phyloP scores from a whole-genome alignment of 495 filamentous ascomycete species.

The Sphaerosporella brunnea region DNA sequence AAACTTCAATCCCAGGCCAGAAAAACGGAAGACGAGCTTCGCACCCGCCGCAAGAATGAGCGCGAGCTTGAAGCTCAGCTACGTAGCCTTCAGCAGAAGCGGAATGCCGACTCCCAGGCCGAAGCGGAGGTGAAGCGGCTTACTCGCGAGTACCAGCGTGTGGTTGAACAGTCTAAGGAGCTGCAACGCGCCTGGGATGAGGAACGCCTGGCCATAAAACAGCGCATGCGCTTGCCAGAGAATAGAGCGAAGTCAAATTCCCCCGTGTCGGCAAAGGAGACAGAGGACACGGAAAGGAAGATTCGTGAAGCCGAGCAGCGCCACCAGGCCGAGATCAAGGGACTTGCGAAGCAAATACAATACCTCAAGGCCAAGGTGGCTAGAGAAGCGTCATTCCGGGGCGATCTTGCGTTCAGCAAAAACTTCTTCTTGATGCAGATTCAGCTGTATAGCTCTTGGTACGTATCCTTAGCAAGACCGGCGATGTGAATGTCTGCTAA shows the following conservation, averaged over 20 bases:
- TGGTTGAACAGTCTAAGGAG: constrained; percentile 34
- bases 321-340: constrained; percentile 65
- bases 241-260: constrained; percentile 16
- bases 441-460: constrained; percentile 70
- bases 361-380: constrained; percentile 65
- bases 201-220: constrained; percentile 31
- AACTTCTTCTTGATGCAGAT: constrained; percentile 61
- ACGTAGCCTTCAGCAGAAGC: constrained; percentile 39
- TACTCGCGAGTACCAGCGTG: constrained; percentile 36
- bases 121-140: constrained; percentile 38
- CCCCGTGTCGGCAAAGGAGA: constrained; percentile 27
- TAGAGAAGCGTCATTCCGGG: constrained; percentile 63
- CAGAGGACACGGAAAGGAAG: constrained; percentile 32
- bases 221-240: constrained; percentile 31
- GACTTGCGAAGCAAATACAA: constrained; percentile 71
- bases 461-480: constrained; percentile 29
- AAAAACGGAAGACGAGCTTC: constrained; percentile 35
- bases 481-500: constrained; percentile 5
- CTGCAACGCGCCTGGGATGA: constrained; percentile 33
- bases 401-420: constrained; percentile 64
- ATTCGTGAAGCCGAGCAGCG: constrained; percentile 33
- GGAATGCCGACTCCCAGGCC: constrained; percentile 33
- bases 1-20: constrained; percentile 41
- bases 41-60: constrained; percentile 27
- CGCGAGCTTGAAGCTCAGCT: constrained; percentile 40